Evolutionary conservation across 1,139 yeast genomes (phyloP).

Genomic region (Pneumocystis oryctolagi): DNA sequence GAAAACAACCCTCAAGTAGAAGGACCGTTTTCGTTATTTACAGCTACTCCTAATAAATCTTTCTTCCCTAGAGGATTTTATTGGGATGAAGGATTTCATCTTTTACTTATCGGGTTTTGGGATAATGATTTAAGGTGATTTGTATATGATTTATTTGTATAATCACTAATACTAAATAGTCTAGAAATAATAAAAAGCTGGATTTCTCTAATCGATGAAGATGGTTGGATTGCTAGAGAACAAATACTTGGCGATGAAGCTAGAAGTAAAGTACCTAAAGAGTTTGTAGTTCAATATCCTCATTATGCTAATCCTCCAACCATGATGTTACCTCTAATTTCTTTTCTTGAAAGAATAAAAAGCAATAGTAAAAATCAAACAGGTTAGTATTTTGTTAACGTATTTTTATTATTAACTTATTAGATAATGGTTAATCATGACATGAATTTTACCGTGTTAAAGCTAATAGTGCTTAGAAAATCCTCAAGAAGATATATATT

Average conservation of each 20-base stretch:
- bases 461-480: conserved; percentile 10
- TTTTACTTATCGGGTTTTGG: conserved; percentile 64
- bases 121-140: conserved; percentile 57
- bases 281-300: conserved; percentile 76
- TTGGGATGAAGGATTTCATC: conserved; percentile 98
- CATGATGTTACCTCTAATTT: conserved; percentile 61
- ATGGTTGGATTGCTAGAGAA: conserved; percentile 96
- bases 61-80: conserved; percentile 93
- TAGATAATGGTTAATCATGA: background rate
- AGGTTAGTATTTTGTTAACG: background rate
- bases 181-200: conserved; percentile 74
- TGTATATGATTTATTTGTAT: background rate
- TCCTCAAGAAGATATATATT: conserved; percentile 26
- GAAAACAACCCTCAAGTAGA: conserved; percentile 18
- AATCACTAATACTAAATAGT: background rate
- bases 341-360: conserved; percentile 32
- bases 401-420: background rate
- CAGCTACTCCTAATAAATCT: conserved; percentile 82
- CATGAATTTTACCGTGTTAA: conserved; percentile 19
- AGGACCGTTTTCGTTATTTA: conserved; percentile 41
- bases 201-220: conserved; percentile 71
- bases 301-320: conserved; percentile 95
- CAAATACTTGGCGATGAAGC: conserved; percentile 88
- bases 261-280: conserved; percentile 73
- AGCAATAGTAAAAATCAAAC: background rate